These are phyloP conservation scores for Macrolepiota fuliginosa DNA, from an alignment of 768 basidiomycete genomes.

Conservation along the genomic window DNA sequence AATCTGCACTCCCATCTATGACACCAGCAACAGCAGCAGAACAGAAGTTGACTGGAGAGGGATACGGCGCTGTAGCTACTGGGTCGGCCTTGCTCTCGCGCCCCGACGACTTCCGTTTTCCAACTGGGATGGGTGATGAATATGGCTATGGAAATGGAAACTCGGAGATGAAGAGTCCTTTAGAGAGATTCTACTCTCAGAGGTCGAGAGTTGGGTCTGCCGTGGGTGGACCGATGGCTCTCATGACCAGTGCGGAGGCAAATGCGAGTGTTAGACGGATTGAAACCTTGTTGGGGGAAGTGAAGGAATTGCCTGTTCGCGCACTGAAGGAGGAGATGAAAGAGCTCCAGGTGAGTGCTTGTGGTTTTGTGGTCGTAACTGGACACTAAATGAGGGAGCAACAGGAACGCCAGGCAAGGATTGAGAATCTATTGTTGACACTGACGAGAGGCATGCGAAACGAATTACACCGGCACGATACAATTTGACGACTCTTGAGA, in stretches of 20 bases:
- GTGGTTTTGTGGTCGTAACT: background rate
- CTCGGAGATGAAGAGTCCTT: constrained; percentile 14
- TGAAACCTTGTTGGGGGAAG: constrained; percentile 62
- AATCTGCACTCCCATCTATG: background rate
- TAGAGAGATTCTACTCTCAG: constrained; percentile 12
- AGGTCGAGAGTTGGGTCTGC: constrained; percentile 12
- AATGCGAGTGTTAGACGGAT: constrained; percentile 51
- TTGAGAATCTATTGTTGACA: constrained; percentile 68
- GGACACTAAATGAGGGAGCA: background rate
- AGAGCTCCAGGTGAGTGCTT: constrained; percentile 63
- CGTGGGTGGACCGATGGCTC: constrained; percentile 20
- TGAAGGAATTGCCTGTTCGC: constrained; percentile 61
- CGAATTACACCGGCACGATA: constrained; percentile 24
- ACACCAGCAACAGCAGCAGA: background rate
- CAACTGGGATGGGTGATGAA: background rate
- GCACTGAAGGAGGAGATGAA: constrained; percentile 78
- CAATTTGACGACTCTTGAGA: background rate
- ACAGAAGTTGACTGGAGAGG: background rate
- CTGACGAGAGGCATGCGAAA: constrained; percentile 67
- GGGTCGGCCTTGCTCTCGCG: background rate
- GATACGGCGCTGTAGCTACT: background rate
- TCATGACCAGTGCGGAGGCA: constrained; percentile 11
- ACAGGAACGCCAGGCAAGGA: constrained; percentile 74
- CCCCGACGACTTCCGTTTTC: constrained; percentile 5
- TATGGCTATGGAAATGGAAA: constrained; percentile 1